Evolutionary conservation across 2,329 filamentous ascomycete genomes (phyloP).

Genomic region (Stagonosporopsis vannaccii): DNA sequence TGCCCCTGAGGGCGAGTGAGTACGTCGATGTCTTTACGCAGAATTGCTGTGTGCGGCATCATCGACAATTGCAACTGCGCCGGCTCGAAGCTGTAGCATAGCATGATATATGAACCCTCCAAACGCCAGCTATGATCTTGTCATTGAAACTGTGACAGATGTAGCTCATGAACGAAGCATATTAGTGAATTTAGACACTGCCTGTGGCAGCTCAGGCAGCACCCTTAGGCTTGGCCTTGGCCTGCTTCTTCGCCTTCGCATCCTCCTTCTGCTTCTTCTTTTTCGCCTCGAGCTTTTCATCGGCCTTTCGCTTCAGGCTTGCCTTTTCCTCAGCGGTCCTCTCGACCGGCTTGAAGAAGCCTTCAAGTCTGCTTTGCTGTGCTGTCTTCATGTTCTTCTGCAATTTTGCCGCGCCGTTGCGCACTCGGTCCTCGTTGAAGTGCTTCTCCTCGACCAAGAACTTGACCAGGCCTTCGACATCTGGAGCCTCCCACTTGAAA

Average conservation of each 20-base stretch:
- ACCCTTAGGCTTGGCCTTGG: slow-evolving; percentile 77
- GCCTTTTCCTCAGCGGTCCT: slow-evolving; percentile 89
- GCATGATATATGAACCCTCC: neutral
- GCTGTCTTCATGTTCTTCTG: slow-evolving; percentile 90
- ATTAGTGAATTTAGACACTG: neutral
- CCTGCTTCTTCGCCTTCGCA: slow-evolving; percentile 92
- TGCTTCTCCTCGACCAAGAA: slow-evolving; percentile 94
- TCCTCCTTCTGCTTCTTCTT: slow-evolving; percentile 96
- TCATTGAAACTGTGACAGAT: neutral
- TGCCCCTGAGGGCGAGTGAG: neutral
- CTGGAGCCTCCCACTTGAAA: slow-evolving; percentile 97
- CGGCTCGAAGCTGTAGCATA: neutral
- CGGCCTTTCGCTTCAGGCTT: slow-evolving; percentile 87
- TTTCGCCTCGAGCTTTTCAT: slow-evolving; percentile 88
- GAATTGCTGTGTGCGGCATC: neutral
- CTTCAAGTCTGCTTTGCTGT: slow-evolving; percentile 90
- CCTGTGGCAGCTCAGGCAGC: slow-evolving; percentile 16
- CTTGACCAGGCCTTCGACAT: slow-evolving; percentile 86
- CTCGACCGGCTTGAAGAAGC: slow-evolving; percentile 93
- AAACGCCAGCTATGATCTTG: slow-evolving; percentile 7
- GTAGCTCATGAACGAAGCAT: neutral
- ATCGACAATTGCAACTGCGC: neutral
- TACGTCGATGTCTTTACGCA: neutral
- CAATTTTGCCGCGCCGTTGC: slow-evolving; percentile 76
- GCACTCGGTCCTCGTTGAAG: slow-evolving; percentile 93